Percentiles rank a stretch among this genome's conserved stretches.
Evolutionary conservation across 2,329 filamentous ascomycete species (phyloP).

Genomic region (Grosmannia penicillata): DNA sequence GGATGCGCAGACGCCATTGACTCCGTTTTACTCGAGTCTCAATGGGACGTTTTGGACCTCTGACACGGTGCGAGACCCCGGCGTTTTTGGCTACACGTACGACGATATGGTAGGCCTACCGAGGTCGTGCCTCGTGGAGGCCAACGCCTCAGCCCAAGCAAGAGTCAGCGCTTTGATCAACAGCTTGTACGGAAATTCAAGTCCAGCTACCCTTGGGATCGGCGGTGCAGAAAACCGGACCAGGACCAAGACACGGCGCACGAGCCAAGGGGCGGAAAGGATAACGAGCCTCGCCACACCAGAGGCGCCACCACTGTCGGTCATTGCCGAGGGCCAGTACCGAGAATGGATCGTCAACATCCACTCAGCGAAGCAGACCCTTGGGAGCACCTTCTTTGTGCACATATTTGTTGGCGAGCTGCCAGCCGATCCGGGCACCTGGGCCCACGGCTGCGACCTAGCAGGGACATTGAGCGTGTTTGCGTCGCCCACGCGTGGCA

Average conservation of each 20-base stretch:
- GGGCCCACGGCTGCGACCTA: conserved; percentile 38
- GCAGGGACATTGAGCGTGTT: conserved; percentile 48
- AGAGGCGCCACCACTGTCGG: conserved; percentile 1
- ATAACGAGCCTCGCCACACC: too few species aligned
- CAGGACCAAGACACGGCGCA: background rate
- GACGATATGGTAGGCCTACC: conserved; percentile 32
- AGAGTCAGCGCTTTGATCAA: conserved; percentile 42
- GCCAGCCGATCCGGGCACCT: conserved; percentile 26
- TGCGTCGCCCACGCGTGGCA: conserved; percentile 16
- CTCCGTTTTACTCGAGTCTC: conserved; percentile 48
- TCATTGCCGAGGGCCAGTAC: conserved; percentile 28
- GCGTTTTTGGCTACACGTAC: conserved; percentile 61
- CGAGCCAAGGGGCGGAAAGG: background rate
- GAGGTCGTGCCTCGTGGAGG: conserved; percentile 10
- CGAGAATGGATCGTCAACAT: conserved; percentile 58
- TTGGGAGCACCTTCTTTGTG: conserved; percentile 47
- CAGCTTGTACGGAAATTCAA: conserved; percentile 39
- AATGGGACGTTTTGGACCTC: conserved; percentile 55
- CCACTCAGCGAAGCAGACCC: conserved; percentile 41
- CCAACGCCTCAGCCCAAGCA: conserved; percentile 19
- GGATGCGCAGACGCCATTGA: conserved; percentile 41
- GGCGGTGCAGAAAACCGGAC: background rate
- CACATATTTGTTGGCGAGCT: conserved; percentile 52
- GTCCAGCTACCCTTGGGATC: conserved; percentile 18
- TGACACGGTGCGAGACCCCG: conserved; percentile 40